Conservation (phyloP, 495 filamentous ascomycete genomes). For the Penicillium daleae region DNA sequence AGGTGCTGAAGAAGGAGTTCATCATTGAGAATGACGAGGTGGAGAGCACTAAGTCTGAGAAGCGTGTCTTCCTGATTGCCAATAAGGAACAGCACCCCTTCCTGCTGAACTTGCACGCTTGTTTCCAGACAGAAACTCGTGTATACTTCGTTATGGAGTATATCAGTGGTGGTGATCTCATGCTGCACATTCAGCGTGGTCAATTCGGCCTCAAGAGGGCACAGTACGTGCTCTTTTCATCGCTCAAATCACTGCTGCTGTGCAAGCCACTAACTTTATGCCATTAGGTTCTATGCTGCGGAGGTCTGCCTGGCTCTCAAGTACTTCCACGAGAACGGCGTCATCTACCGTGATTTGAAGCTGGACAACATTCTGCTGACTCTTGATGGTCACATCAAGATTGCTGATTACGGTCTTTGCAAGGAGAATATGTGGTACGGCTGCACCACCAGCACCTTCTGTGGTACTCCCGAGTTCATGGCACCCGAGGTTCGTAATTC, state of each 20-base stretch:
- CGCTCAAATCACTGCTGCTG: background rate
- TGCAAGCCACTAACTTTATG: conserved; percentile 7
- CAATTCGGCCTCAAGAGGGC: conserved; percentile 95
- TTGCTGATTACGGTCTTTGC: conserved; percentile 97
- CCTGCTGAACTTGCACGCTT: conserved; percentile 92
- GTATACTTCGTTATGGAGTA: conserved; percentile 99
- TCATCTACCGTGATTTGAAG: conserved; percentile 99
- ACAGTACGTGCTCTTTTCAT: conserved; percentile 69
- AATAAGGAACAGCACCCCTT: conserved; percentile 99
- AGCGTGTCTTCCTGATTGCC: conserved; percentile 93
- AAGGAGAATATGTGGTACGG: conserved; percentile 99
- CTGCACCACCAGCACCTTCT: conserved; percentile 95
- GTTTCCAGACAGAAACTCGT: conserved; percentile 98
- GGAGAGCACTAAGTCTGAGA: conserved; percentile 97
- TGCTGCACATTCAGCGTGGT: conserved; percentile 97
- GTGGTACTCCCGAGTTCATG: conserved; percentile 99
- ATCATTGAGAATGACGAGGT: conserved; percentile 99
- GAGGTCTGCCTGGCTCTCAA: conserved; percentile 97
- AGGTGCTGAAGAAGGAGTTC: conserved; percentile 99
- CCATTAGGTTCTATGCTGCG: conserved; percentile 88
- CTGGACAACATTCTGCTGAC: conserved; percentile 98
- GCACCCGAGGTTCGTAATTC: conserved; percentile 79
- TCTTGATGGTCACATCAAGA: conserved; percentile 97
- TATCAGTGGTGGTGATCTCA: conserved; percentile 97
- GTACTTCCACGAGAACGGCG: conserved; percentile 99